Evolutionary conservation across 192 early-diverging fungal species (phyloP).

Genomic region (Backusella mclennaniae): DNA sequence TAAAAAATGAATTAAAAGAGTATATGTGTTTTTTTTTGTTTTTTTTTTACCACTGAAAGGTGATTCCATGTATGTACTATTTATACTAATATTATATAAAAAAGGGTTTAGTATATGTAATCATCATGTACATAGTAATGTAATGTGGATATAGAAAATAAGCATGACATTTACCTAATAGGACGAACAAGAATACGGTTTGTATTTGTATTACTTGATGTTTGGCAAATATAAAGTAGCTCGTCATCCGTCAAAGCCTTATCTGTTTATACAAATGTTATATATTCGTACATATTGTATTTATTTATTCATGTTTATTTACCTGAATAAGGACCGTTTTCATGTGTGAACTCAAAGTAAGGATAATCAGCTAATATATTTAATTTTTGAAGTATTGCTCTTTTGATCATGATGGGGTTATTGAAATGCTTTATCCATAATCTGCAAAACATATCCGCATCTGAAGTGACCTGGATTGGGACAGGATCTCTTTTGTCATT

Average conservation of each 20-base stretch:
- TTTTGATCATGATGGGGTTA: constrained; percentile 4
- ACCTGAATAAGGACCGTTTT: constrained; percentile 8
- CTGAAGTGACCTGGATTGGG: constrained; percentile 19
- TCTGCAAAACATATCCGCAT: constrained; percentile 19
- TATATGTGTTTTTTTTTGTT: not conserved
- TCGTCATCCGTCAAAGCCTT: constrained; percentile 15
- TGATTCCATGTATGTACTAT: not conserved
- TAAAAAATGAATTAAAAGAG: not conserved
- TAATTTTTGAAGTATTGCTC: constrained; percentile 12
- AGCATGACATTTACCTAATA: not conserved
- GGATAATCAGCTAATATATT: not conserved
- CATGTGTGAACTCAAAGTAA: constrained; percentile 9
- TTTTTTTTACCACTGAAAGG: not conserved
- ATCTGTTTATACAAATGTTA: constrained; percentile 8
- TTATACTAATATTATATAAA: not conserved
- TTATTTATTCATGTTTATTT: not conserved
- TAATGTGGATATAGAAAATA: not conserved
- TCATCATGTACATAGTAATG: not conserved
- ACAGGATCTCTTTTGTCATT: constrained; percentile 6
- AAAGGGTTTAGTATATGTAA: not conserved
- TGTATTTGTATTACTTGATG: constrained; percentile 18
- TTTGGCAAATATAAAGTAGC: constrained; percentile 24
- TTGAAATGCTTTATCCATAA: not conserved
- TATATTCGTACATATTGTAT: not conserved
- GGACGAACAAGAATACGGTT: constrained; percentile 25